phyloP scores from a whole-genome alignment of 2,329 filamentous ascomycete genomes.

The Fusarium phyllophilum region DNA sequence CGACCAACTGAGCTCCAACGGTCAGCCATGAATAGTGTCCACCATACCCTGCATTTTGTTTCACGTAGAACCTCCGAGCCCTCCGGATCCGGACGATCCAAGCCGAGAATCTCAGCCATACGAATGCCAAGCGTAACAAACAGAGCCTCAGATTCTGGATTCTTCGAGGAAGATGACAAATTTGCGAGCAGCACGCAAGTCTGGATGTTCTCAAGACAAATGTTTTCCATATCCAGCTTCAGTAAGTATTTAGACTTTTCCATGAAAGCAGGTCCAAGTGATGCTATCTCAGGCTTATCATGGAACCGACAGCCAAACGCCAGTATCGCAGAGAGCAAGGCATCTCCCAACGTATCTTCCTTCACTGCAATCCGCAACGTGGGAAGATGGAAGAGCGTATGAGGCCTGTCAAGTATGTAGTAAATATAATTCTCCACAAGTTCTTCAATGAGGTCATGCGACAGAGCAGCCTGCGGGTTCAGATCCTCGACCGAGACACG shows the following conservation, averaged over 20 bases:
- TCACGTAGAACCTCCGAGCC: conserved; percentile 2
- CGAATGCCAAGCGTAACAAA: conserved; percentile 6
- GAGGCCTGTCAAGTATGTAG: conserved; percentile 10
- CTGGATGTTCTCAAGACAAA: conserved; percentile 13
- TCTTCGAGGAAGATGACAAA: conserved; percentile 2
- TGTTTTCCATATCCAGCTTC: conserved; percentile 6
- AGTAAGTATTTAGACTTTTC: not conserved
- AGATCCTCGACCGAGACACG: not conserved
- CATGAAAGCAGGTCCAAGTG: conserved; percentile 3
- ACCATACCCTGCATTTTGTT: conserved; percentile 16
- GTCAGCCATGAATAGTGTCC: conserved; percentile 10
- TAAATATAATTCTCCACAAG: conserved; percentile 14
- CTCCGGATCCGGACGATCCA: not conserved
- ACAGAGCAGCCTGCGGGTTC: not conserved
- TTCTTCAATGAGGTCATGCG: conserved; percentile 9
- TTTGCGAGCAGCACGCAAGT: conserved; percentile 6
- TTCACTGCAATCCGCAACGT: not conserved
- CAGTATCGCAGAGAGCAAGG: not conserved
- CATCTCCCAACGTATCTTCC: not conserved
- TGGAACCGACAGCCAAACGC: conserved; percentile 9
- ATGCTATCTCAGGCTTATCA: not conserved
- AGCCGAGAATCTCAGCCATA: conserved; percentile 8
- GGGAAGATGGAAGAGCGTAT: not conserved
- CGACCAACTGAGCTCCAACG: conserved; percentile 12
- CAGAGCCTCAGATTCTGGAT: conserved; percentile 8